Percentiles rank a stretch among this genome's conserved stretches.
phyloP scores from a whole-genome alignment of 768 basidiomycete genomes.

The Mrakia gelida region DNA sequence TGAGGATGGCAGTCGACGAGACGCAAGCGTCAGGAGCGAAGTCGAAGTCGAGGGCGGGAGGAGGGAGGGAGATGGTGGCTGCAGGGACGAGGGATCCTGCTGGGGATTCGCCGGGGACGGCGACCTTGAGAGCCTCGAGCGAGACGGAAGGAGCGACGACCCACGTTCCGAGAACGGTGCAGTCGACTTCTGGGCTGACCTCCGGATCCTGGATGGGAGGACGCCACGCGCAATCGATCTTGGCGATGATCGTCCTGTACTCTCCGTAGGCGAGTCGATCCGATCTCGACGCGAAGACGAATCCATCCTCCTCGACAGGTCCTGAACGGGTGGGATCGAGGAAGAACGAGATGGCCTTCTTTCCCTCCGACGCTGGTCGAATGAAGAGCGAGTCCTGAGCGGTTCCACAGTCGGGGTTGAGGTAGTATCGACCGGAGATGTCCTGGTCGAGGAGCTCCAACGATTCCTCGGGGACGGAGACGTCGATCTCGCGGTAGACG shows the following conservation, averaged over 20 bases:
- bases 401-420: slow-evolving; percentile 82
- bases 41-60: no score
- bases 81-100: no score
- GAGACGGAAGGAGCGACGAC: neutral
- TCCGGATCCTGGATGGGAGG: slow-evolving; percentile 50
- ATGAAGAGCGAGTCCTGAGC: slow-evolving; percentile 79
- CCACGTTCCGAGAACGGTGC: neutral
- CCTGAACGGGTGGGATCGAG: slow-evolving; percentile 75
- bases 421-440: slow-evolving; percentile 71
- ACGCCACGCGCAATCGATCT: slow-evolving; percentile 71
- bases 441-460: slow-evolving; percentile 61
- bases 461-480: slow-evolving; percentile 55
- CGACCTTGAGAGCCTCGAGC: neutral
- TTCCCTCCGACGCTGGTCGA: slow-evolving; percentile 53
- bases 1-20: neutral
- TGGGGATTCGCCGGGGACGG: neutral
- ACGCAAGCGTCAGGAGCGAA: neutral
- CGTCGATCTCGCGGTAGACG: slow-evolving; percentile 62
- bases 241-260: slow-evolving; percentile 68
- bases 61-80: no score
- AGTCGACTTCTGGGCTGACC: slow-evolving; percentile 44
- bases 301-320: slow-evolving; percentile 67
- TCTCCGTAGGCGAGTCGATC: slow-evolving; percentile 77
- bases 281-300: slow-evolving; percentile 76
- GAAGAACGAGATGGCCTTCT: slow-evolving; percentile 61